Percentiles rank a stretch among this genome's conserved stretches.
Evolutionary conservation across 768 basidiomycete genomes (phyloP).

Genomic region (Lentinula detonsa): DNA sequence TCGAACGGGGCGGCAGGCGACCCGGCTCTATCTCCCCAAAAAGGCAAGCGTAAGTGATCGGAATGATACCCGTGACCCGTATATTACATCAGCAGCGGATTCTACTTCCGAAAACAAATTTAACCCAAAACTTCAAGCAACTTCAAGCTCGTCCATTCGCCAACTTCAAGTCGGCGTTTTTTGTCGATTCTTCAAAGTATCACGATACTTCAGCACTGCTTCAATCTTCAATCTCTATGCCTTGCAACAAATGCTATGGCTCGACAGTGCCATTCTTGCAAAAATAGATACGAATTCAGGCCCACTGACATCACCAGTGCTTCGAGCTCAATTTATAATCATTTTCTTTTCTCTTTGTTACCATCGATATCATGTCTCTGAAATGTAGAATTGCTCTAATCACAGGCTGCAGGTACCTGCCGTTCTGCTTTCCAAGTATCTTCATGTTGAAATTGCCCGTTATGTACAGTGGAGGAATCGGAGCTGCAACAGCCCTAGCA

Average conservation of each 20-base stretch:
- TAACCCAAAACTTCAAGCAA: no score
- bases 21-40: slow-evolving; percentile 1
- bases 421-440: neutral
- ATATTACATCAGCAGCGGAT: neutral
- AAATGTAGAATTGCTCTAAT: slow-evolving; percentile 2
- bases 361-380: neutral
- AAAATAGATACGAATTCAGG: no score
- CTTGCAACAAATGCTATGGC: no score
- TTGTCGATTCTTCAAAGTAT: no score
- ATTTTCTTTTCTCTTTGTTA: neutral
- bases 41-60: neutral
- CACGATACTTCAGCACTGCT: no score
- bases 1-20: neutral
- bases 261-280: no score
- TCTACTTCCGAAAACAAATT: neutral
- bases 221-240: no score
- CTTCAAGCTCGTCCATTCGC: no score
- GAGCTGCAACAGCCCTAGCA: slow-evolving; percentile 39
- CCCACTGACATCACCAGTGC: no score
- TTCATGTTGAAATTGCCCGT: neutral
- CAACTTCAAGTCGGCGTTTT: no score
- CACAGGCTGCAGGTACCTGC: neutral
- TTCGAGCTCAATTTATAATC: no score
- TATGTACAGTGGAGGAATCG: slow-evolving; percentile 43
- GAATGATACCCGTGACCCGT: neutral